phyloP scores from a whole-genome alignment of 129 eudicot species.

The Chrysanthemum seticuspe region DNA sequence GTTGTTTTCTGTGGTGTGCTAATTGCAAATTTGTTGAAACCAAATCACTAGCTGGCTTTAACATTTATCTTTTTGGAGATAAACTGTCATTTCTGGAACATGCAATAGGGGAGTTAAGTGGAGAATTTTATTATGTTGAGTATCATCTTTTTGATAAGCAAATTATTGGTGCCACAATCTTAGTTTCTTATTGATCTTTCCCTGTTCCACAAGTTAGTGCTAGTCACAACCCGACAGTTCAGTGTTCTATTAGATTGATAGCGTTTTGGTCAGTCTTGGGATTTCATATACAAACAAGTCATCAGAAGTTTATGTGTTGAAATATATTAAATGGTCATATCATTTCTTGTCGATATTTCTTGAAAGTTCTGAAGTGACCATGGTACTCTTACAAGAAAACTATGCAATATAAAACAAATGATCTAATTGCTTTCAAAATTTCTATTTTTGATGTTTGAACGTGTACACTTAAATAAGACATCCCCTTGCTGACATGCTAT shows the following conservation, averaged over 20 bases:
- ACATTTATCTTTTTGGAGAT: too few species aligned
- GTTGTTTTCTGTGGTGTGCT: too few species aligned
- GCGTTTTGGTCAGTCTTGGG: background rate
- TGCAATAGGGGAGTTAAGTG: too few species aligned
- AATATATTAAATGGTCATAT: conserved; percentile 3
- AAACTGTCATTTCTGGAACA: too few species aligned
- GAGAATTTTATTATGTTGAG: too few species aligned
- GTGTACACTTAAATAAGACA: background rate
- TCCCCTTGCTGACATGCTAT: background rate
- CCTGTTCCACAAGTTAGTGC: background rate
- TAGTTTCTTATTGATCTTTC: background rate
- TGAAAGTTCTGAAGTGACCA: background rate
- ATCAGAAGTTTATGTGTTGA: conserved; percentile 1
- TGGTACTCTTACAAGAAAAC: background rate
- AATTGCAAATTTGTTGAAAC: too few species aligned
- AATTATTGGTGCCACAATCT: background rate
- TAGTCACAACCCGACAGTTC: background rate
- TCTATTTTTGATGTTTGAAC: background rate
- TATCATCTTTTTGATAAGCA: background rate
- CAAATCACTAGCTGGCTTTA: too few species aligned
- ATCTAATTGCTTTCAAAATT: background rate
- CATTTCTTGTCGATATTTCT: background rate
- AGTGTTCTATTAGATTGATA: background rate
- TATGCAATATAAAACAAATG: background rate
- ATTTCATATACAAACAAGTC: conserved; percentile 6